Conservation (phyloP, 768 basidiomycete genomes). For the Tricholoma terreum region DNA sequence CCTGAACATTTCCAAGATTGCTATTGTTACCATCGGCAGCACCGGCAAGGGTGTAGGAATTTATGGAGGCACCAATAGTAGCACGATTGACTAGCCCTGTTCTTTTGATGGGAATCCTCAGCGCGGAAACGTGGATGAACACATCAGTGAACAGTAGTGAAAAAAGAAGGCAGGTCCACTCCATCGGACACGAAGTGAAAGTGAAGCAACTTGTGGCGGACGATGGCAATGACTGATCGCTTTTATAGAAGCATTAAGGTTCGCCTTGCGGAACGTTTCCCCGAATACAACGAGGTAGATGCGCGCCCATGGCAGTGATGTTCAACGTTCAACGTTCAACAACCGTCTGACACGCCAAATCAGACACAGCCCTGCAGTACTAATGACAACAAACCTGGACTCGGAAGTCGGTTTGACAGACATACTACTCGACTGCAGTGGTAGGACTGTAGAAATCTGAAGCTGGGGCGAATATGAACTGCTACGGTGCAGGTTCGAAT, state of each 20-base stretch:
- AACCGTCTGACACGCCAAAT: too few species aligned
- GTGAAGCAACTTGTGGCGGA: background rate
- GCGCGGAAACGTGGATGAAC: background rate
- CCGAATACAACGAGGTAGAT: too few species aligned
- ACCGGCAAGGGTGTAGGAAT: background rate
- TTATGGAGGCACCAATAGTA: background rate
- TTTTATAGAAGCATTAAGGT: background rate
- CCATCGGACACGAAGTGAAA: background rate
- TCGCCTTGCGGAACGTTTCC: too few species aligned
- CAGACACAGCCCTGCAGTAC: too few species aligned
- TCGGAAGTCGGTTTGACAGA: too few species aligned
- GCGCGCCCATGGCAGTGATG: too few species aligned
- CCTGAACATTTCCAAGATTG: conserved; percentile 7
- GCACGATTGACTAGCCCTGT: background rate
- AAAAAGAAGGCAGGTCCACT: background rate
- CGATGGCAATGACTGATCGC: background rate
- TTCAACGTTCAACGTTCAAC: too few species aligned
- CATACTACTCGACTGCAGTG: too few species aligned
- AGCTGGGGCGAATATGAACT: too few species aligned
- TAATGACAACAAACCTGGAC: too few species aligned
- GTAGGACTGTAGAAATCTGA: too few species aligned
- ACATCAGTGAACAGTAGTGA: background rate
- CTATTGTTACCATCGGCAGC: background rate
- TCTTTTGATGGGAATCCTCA: background rate
- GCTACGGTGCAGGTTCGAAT: too few species aligned